These are phyloP conservation scores for Dipteronia sinensis DNA, from an alignment of 345 rosid species.

Conservation along the genomic window DNA sequence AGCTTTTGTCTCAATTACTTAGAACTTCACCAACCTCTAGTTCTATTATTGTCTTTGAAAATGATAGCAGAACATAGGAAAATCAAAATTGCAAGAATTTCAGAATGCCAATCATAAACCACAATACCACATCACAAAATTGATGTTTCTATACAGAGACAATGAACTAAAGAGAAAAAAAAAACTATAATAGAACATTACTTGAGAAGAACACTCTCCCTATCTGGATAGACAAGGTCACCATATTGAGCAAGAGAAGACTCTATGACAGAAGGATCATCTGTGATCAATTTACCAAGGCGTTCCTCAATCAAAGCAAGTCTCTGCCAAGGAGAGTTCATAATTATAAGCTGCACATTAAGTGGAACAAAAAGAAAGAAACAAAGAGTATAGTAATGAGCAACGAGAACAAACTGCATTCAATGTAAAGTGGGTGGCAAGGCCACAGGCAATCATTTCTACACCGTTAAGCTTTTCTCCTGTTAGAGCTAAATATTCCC, in stretches of 20 bases:
- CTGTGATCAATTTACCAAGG: slow-evolving; percentile 76
- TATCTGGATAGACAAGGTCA: slow-evolving; percentile 79
- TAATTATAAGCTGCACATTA: slow-evolving; percentile 12
- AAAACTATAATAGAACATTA: slow-evolving; percentile 30
- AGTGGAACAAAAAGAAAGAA: slow-evolving; percentile 15
- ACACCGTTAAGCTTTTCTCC: slow-evolving; percentile 88
- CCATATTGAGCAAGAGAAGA: slow-evolving; percentile 83
- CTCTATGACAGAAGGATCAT: slow-evolving; percentile 75
- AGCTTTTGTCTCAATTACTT: background rate
- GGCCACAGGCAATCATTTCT: slow-evolving; percentile 93
- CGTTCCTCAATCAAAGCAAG: slow-evolving; percentile 75
- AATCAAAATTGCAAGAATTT: background rate
- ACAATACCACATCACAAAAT: background rate
- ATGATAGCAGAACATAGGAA: background rate
- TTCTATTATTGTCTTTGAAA: background rate
- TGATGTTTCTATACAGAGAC: background rate
- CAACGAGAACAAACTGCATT: slow-evolving; percentile 51
- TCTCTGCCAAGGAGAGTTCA: slow-evolving; percentile 49
- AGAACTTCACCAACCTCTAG: background rate
- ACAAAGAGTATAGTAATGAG: slow-evolving; percentile 10
- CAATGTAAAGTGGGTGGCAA: slow-evolving; percentile 85
- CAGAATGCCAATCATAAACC: background rate
- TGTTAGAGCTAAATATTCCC: slow-evolving; percentile 88
- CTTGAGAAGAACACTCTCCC: slow-evolving; percentile 65
- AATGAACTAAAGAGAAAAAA: background rate